Conservation (phyloP, 2,329 filamentous ascomycete genomes). For the Microdochium paspali region DNA sequence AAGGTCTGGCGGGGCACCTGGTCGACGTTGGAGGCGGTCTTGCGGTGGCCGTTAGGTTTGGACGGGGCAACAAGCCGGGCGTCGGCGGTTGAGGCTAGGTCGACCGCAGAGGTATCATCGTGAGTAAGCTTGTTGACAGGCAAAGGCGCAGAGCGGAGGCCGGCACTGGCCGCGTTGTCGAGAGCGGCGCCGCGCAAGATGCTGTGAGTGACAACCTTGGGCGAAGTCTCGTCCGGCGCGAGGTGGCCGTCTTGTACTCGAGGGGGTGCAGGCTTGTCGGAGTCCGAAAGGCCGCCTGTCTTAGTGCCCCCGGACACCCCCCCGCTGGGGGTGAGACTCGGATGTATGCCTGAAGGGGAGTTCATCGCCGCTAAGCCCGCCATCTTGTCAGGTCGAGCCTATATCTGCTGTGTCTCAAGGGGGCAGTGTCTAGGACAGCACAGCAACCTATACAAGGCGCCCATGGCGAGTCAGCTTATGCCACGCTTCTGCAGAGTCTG, state of each 20-base stretch:
- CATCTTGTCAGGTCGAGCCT: background rate
- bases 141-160: background rate
- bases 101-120: background rate
- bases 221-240: background rate
- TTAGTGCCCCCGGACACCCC: background rate
- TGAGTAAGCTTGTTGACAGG: background rate
- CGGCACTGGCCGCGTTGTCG: background rate
- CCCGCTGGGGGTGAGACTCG: background rate
- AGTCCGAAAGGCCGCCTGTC: background rate
- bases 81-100: constrained; percentile 1
- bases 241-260: background rate
- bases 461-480: constrained; percentile 7
- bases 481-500: constrained; percentile 16
- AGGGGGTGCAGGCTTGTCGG: background rate
- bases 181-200: background rate
- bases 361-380: background rate
- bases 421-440: background rate
- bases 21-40: constrained; percentile 50
- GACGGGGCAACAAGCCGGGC: constrained; percentile 14
- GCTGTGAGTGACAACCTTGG: background rate
- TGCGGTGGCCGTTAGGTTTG: constrained; percentile 26
- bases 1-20: constrained; percentile 69
- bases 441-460: background rate
- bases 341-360: background rate
- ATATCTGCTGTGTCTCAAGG: background rate